Evolutionary conservation across 148 eudicot species (phyloP).

Genomic region (Chenopodium suecicum): DNA sequence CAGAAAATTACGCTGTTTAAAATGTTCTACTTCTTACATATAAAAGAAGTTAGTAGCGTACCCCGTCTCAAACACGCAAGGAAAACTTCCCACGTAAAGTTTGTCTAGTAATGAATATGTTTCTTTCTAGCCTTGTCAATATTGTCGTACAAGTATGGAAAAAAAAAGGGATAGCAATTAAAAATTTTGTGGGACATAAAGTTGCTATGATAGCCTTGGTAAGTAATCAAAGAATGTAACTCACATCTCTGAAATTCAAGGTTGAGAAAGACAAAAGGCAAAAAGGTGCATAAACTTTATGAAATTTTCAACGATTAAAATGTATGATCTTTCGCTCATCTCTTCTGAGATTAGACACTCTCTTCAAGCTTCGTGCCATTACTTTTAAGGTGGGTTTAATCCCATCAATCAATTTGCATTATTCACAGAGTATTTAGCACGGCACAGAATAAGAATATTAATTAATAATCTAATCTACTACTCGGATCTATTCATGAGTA

Average conservation of each 20-base stretch:
- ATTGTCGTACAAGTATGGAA: too few relatives aligned
- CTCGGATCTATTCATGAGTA: too few relatives aligned
- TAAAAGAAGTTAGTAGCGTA: too few relatives aligned
- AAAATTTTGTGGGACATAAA: neutral
- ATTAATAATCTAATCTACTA: too few relatives aligned
- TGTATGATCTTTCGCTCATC: neutral
- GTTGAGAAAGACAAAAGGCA: neutral
- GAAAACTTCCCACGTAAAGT: too few relatives aligned
- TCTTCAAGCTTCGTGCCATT: neutral
- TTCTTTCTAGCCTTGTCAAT: too few relatives aligned
- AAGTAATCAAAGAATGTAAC: constrained; percentile 7
- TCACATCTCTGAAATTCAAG: neutral
- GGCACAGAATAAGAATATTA: neutral
- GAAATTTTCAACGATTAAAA: neutral
- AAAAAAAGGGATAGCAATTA: neutral
- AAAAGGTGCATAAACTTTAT: neutral
- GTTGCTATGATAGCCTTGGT: constrained; percentile 8
- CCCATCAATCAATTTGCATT: neutral
- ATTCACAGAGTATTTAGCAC: neutral
- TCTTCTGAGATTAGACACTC: neutral
- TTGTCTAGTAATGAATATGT: too few relatives aligned
- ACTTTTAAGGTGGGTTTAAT: neutral
- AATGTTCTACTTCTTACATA: too few relatives aligned
- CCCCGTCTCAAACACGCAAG: too few relatives aligned
- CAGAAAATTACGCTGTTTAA: too few relatives aligned